A percentile compares a stretch with the other conserved stretches of the same genome.
Conservation (phyloP, 176 grass and related monocot genomes). For the Oryza rufipogon region DNA sequence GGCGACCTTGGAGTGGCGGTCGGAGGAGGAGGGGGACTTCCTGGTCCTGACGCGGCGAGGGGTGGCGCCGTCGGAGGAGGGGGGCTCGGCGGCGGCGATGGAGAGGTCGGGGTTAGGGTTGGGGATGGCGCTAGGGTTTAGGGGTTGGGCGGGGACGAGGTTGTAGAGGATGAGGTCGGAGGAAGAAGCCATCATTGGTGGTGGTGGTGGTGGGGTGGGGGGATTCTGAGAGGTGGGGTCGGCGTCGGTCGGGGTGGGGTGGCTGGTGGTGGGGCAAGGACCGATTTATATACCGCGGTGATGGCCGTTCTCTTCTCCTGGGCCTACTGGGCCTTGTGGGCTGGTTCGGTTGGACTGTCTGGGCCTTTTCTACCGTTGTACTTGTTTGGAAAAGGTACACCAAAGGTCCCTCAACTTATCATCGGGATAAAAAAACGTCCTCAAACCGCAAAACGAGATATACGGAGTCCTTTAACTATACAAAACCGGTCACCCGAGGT, state of each 20-base stretch:
- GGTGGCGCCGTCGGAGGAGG: too few species aligned
- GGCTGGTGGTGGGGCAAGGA: constrained; percentile 39
- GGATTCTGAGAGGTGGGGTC: constrained; percentile 43
- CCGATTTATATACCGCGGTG: not conserved
- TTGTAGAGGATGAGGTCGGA: constrained; percentile 60
- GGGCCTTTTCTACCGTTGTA: too few species aligned
- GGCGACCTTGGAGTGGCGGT: constrained; percentile 72
- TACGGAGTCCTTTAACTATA: too few species aligned
- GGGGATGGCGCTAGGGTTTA: constrained; percentile 37
- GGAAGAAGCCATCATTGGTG: constrained; percentile 48
- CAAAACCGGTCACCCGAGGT: too few species aligned
- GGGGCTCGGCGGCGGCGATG: not conserved
- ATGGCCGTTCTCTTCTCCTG: not conserved
- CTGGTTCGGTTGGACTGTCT: not conserved
- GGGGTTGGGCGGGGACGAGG: constrained; percentile 50
- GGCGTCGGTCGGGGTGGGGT: not conserved
- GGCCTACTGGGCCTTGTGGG: not conserved
- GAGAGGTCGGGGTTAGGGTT: not conserved
- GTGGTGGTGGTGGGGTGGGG: not conserved
- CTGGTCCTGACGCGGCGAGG: not conserved
- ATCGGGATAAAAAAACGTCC: too few species aligned
- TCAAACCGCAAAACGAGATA: too few species aligned
- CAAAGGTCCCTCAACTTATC: too few species aligned
- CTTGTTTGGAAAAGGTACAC: too few species aligned
- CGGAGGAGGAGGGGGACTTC: constrained; percentile 24